Evolutionary conservation across 129 eudicot species (phyloP), one percentile per base, ranked within the genome.

Genomic region (Heracleum sosnowskyi): DNA sequence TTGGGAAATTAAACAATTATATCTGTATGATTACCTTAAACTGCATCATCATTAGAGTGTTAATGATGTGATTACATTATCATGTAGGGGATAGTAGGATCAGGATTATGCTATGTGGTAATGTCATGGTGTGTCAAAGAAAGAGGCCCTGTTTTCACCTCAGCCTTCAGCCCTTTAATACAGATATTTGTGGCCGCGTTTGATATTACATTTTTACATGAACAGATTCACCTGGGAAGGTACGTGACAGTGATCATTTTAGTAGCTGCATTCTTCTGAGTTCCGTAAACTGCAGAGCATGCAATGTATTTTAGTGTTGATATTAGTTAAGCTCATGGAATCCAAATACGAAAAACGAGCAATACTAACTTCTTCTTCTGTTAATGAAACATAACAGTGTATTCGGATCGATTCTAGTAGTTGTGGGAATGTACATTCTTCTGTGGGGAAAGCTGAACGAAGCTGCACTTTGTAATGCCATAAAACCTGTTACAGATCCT

Each of bases 141-240:
- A 64, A 82, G 79, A 79, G 93, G 93, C 7, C 89, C 93, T 16
- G 90, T 89, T 22, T 89, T 89, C 80, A 86, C 93, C 69, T 77
- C 93, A 51, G 89, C 93, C 11, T 89, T 89, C 79, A 84, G 86
- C 77, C 93, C 93, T 26, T 76, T 82, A 34, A 57, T 89, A 12
- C 93, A 86, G 73, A 81, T 85, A 5, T 86, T 86, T 37, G 82
- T 85, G 18, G 86, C 86, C 29, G 55, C 85, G 17, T 76, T 89
- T 28, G 93, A 89, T 35, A 72, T 89, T 51, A 41, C 78, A 22
- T 11, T 86, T 40, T 73, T 86, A 17, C 87, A 81, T 74, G 89
- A 86, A 81, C 79, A 79, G 34, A 85, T 89, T 69, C 69, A 81
- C 46, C 79, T 89, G 0, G 93, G 93, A 74, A 89, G 93, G 93